A percentile compares a stretch with the other conserved stretches of the same genome.
Conservation (phyloP, 2,329 filamentous ascomycete genomes). For the Nemania serpens region DNA sequence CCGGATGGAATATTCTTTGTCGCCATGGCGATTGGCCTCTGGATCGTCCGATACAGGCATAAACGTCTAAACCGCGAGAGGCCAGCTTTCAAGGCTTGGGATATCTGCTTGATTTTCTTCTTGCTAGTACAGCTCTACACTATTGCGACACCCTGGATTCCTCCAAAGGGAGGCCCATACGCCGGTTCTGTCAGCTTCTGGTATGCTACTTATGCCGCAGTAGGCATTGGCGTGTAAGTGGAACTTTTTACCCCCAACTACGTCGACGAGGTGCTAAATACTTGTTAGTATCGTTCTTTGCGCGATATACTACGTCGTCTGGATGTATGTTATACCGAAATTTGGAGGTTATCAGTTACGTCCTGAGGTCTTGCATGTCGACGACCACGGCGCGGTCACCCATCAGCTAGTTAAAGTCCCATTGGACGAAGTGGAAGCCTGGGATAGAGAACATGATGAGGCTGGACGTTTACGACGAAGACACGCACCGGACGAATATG, state of each 20-base stretch:
- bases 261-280: not conserved
- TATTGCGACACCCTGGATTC: conserved; percentile 73
- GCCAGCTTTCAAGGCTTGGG: conserved; percentile 63
- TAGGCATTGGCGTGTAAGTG: conserved; percentile 68
- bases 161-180: conserved; percentile 61
- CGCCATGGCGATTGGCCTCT: conserved; percentile 60
- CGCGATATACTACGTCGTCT: conserved; percentile 61
- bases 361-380: conserved; percentile 57
- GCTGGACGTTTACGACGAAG: conserved; percentile 39
- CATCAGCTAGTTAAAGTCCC: conserved; percentile 60
- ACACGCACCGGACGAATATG: not conserved
- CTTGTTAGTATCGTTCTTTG: conserved; percentile 54
- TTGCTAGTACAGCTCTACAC: conserved; percentile 64
- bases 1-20: conserved; percentile 63
- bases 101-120: conserved; percentile 61
- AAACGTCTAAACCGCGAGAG: conserved; percentile 52
- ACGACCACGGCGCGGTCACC: conserved; percentile 50
- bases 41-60: conserved; percentile 60
- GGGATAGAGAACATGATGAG: conserved; percentile 64
- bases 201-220: conserved; percentile 71
- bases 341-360: conserved; percentile 59
- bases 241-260: not conserved
- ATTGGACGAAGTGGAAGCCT: conserved; percentile 52
- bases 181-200: conserved; percentile 73
- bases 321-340: conserved; percentile 59